Base-by-base conservation (phyloP, 1,139 yeast species). In the Blastobotrys persicus region DNA sequence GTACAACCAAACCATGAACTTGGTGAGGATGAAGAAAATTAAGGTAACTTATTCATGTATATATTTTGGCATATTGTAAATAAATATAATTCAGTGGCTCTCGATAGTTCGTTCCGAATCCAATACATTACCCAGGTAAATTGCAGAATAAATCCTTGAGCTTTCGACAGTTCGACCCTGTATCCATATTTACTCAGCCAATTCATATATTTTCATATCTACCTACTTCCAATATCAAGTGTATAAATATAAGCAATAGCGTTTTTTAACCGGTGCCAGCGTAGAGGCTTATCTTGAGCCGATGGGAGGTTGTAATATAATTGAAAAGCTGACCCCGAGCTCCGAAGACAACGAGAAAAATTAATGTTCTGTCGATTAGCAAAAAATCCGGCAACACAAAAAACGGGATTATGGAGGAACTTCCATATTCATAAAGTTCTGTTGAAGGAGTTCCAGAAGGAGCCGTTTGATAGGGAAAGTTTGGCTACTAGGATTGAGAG, bases 1-100 rank as follows among this genome's bases (percentile, higher is more conserved):
- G 76, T 83, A 19, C 57, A 67, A 39, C 77, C 83, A 38, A 81
- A 81, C 56, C 85, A 79, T 55, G 69, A 67, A 7, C 67, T 49
- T 19, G 55, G 52, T 5, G 58, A 54, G 42, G 37, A 23, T 18
- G 44, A 41, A 44, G 23, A 19, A 11, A 14, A 20, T 38, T 44
- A 40, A 32, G 16, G 12, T 11, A 33, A 4, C 34, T 40, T 42
- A 39, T 9, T 14, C n/a, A n/a, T n/a, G n/a, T n/a, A n/a, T n/a
- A n/a, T n/a, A n/a, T n/a, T n/a, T n/a, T n/a, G n/a, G 13, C 2
- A 13, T 13, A n/a, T 38, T 45, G 34, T 38, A 39, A 39, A 26
- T 39, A 39, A 16, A 23, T n/a, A 16, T 23, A 20, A 23, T 20
- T 39, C 3, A 11, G 12, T 23, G 41, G n/a, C n/a, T n/a, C n/a